Evolutionary conservation across 768 basidiomycete species (phyloP), one percentile per base, ranked within the genome.

Genomic region (Leccinum imitatum): DNA sequence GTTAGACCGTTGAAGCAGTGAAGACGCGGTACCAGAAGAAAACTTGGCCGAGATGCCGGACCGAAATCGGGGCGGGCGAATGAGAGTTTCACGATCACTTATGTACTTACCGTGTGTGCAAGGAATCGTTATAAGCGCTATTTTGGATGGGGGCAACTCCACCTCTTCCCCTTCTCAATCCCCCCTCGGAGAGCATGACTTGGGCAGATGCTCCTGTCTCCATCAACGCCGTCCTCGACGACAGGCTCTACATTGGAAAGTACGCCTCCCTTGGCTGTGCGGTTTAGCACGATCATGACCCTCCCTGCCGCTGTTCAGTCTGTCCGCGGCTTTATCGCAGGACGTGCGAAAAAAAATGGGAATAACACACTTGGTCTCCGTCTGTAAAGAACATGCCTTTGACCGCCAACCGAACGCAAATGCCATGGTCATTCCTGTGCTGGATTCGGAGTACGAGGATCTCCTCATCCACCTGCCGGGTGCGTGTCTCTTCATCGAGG

Each of bases 401-500:
- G 63, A 71, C 17, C 76, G 77, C 1, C 76, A 72, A 7, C 69
- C 72, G 15, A 75, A 78, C 53, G 79, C 72, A 14, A 75, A 78
- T 53, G 79, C 65, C 19, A 64, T 73, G 59, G 67, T 75, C 9
- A 63, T 74, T 23, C 55, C 64, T 10, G 73, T 82, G 19, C 72
- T 83, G 63, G 81, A 82, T 65, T 77, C 77, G 0, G 80, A 82
- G 63, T 78, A 79, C 47, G 82, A 80, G 58, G 79, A 84, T 63
- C 77, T 91, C 25, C 81, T 90, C 15, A 83, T 86, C n/a, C 80
- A 87, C 64, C 75, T 91, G 2, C 84, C 86, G 3, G 60, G 69
- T 17, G 79, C 85, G 10, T 86, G 85, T 66, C 71, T 66, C 14
- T 91, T 89, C 69, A 89, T 91, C 31, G 78, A 87, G 63, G 61